Evolutionary conservation across 768 basidiomycete genomes (phyloP).

Genomic region (Auricularia heimuer): DNA sequence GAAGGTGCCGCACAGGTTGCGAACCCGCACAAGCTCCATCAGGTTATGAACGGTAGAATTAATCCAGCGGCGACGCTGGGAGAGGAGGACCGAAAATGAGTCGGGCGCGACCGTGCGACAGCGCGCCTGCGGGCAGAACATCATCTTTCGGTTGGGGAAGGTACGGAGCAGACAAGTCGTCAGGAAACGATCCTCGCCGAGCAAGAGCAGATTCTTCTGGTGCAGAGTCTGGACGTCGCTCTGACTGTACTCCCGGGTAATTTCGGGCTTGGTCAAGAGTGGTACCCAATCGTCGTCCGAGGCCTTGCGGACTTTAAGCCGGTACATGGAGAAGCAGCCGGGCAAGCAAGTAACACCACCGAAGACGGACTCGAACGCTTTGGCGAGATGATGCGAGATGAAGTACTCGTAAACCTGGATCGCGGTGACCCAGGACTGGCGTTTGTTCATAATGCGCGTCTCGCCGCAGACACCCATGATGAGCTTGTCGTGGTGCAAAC

Average conservation of each 20-base stretch:
- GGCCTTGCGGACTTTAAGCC: conserved; percentile 83
- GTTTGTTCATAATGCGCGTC: conserved; percentile 97
- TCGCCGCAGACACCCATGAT: conserved; percentile 99
- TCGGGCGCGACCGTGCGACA: conserved; percentile 96
- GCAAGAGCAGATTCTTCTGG: conserved; percentile 91
- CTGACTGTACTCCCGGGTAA: conserved; percentile 95
- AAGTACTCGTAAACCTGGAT: conserved; percentile 99
- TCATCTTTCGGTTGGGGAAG: conserved; percentile 98
- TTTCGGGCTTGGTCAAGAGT: conserved; percentile 91
- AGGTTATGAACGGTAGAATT: conserved; percentile 99
- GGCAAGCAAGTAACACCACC: conserved; percentile 98
- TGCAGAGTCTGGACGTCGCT: conserved; percentile 88
- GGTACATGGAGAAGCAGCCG: conserved; percentile 99
- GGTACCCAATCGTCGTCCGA: conserved; percentile 96
- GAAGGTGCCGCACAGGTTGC: conserved; percentile 96
- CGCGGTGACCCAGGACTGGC: conserved; percentile 94
- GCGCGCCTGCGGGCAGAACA: conserved; percentile 93
- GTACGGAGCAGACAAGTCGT: conserved; percentile 93
- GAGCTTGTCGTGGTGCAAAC: conserved; percentile 97
- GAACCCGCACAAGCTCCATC: conserved; percentile 96
- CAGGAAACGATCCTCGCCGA: conserved; percentile 98
- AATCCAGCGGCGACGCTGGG: conserved; percentile 98
- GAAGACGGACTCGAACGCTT: conserved; percentile 97
- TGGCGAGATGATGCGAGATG: conserved; percentile 96
- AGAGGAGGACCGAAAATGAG: conserved; percentile 84